Evolutionary conservation across 2,329 filamentous ascomycete species (phyloP), one percentile per base, ranked within the genome.

Genomic region (Orbilia blumenaviensis): DNA sequence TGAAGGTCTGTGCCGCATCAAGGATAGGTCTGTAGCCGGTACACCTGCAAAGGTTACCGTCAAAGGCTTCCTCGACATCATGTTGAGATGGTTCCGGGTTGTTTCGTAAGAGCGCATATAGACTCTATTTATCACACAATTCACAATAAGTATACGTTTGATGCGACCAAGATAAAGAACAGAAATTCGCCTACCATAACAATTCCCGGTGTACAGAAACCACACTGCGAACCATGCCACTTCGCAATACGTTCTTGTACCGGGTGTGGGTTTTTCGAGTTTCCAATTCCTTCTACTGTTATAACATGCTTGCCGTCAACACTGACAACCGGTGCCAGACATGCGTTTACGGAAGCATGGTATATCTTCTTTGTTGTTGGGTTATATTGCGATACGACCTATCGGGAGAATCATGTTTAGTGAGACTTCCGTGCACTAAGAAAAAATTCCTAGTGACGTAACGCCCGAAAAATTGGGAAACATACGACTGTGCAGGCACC

Each of bases 221-320:
- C 90, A 82, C 90, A 99, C 83, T 99, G 94, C 79, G 92, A 96
- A 56, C 95, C 95, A 84, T 97, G 95, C 32, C 91, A 89, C 83
- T 92, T 92, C 16, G 95, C 94, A 80, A 99, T 91, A 54, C 95
- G 88, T 84, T 98, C 93, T 82, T 98, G 95, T 2, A 91, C 86
- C 1, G 94, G 92, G 84, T 99, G 95, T 3, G 95, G 95, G 44
- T 87, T 89, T 82, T 95, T 91, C 27, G 92, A 90, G 82, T 91
- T 92, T 9, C 95, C 95, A 80, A 99, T 97, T 5, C 95, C 95
- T 84, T 99, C 95, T 42, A 99, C 90, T 2, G 95, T 99, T 81
- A 99, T 94, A 81, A 98, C 93, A 87, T 99, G 95, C 83, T 99
- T 99, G 48, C 95, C 95, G 82, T 98, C 95, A 46, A 98, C 88